These are phyloP conservation scores for Phaffia australis DNA, from an alignment of 768 basidiomycete species.

Conservation along the genomic window DNA sequence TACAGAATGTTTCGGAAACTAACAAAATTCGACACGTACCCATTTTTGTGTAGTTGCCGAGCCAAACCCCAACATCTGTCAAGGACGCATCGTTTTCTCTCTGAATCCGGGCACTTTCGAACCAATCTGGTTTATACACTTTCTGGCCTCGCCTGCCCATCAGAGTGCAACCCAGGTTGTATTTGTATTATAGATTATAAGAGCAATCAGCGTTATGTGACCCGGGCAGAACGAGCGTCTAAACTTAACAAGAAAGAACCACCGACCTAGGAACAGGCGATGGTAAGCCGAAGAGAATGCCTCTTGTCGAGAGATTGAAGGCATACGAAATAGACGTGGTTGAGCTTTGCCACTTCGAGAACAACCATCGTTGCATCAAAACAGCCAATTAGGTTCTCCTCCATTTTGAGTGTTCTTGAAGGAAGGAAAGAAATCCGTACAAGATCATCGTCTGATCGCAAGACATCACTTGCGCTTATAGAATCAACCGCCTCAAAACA, in stretches of 20 bases:
- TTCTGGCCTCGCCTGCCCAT: constrained; percentile 50
- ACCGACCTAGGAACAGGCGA: constrained; percentile 61
- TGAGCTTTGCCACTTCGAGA: constrained; percentile 24
- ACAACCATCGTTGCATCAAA: not conserved
- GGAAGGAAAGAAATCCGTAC: constrained; percentile 27
- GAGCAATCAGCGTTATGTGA: not conserved
- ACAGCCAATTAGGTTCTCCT: not conserved
- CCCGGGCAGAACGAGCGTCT: too few species aligned
- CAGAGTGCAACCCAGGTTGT: not conserved
- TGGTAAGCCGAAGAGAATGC: constrained; percentile 75
- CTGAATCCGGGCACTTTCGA: constrained; percentile 30
- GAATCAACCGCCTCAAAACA: constrained; percentile 30
- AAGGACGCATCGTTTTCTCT: constrained; percentile 29
- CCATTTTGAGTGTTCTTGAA: not conserved
- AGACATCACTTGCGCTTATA: constrained; percentile 34
- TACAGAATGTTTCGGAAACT: not conserved
- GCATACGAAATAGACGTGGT: constrained; percentile 43
- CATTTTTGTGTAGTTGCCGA: constrained; percentile 3
- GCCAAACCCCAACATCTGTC: constrained; percentile 29
- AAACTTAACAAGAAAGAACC: not conserved
- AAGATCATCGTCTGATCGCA: constrained; percentile 38
- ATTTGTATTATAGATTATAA: not conserved
- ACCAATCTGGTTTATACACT: constrained; percentile 76
- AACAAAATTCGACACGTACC: not conserved
- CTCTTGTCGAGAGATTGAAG: constrained; percentile 74